These are phyloP conservation scores for Naganishia onofrii DNA, from an alignment of 768 basidiomycete genomes.

Conservation along the genomic window DNA sequence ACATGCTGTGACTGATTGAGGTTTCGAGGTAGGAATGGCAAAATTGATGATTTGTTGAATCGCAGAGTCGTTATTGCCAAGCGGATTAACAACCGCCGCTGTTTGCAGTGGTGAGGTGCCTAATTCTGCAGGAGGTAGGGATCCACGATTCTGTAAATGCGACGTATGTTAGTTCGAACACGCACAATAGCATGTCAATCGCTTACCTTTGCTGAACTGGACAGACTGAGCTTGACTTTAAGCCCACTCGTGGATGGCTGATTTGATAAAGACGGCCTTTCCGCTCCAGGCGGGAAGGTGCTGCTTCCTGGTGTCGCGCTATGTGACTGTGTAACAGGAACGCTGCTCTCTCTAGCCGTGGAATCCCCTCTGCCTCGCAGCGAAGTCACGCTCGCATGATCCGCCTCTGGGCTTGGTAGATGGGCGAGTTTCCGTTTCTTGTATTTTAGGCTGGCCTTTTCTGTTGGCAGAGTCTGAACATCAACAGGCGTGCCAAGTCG, in stretches of 20 bases:
- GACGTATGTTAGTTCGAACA: background rate
- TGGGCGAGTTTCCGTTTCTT: slow-evolving; percentile 32
- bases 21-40: slow-evolving; percentile 35
- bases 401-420: slow-evolving; percentile 8
- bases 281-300: background rate
- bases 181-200: background rate
- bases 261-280: background rate
- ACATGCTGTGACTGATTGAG: slow-evolving; percentile 19
- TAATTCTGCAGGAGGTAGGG: background rate
- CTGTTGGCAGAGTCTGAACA: background rate
- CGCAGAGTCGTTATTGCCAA: slow-evolving; percentile 9
- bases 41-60: slow-evolving; percentile 41
- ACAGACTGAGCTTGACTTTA: slow-evolving; percentile 8
- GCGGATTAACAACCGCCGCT: background rate
- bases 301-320: background rate
- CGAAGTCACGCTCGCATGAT: background rate
- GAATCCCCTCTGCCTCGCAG: slow-evolving; percentile 6
- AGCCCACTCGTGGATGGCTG: background rate
- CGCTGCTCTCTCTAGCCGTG: background rate
- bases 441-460: slow-evolving; percentile 8
- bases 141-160: background rate
- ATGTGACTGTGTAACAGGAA: background rate
- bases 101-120: background rate
- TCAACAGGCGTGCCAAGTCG: slow-evolving; percentile 12
- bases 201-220: slow-evolving; percentile 3